Base-by-base conservation (phyloP, 2,329 filamentous ascomycete genomes). In the Dactylonectria macrodidyma region DNA sequence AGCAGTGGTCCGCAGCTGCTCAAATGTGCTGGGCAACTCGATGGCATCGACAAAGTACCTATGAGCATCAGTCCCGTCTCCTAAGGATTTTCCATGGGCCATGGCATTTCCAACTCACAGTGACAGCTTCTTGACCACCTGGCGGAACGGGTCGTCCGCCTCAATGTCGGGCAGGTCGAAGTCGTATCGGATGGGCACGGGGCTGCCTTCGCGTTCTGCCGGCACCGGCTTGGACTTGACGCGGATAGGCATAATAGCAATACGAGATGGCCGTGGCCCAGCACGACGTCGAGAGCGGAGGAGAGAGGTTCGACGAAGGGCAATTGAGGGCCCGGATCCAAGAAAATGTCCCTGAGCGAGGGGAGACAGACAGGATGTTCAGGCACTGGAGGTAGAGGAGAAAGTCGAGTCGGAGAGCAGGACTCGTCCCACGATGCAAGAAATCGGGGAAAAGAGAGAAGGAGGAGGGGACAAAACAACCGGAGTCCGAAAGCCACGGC, bases 1-100 rank as follows among this genome's bases (percentile, higher is more conserved):
- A 6, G 89, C 85, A 1, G 89, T 92, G 6, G 90, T 92, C 55
- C 91, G 86, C 9, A 94, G 84, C 79, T 94, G 92, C 76, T 95
- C 92, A 81, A 94, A 94, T 14, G 89, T 91, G 76, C 89, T 88
- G 16, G 92, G 91, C 52, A 90, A 81, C 59, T 87, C 85, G 62
- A 94, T 85, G 24, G 88, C 88, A 65, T 90, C 87, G 65, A 86
- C 83, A 68, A 93, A 87, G 77, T 88, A 92, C 60, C 90, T 92
- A 46, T 1, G 38, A 62, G 48, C 19, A 30, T 65, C 52, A 68
- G 67, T 36, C 33, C 14, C 22, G 1, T 12, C 10, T 5, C 33
- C 5, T 6, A n/a, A 41, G 38, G 11, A 52, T 16, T 59, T 46
- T 3, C 14, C 19, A 14, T 19, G 16, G 26, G 30, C 3, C 5